phyloP scores from a whole-genome alignment of 441 rosid genomes.

The Populus tomentosa region DNA sequence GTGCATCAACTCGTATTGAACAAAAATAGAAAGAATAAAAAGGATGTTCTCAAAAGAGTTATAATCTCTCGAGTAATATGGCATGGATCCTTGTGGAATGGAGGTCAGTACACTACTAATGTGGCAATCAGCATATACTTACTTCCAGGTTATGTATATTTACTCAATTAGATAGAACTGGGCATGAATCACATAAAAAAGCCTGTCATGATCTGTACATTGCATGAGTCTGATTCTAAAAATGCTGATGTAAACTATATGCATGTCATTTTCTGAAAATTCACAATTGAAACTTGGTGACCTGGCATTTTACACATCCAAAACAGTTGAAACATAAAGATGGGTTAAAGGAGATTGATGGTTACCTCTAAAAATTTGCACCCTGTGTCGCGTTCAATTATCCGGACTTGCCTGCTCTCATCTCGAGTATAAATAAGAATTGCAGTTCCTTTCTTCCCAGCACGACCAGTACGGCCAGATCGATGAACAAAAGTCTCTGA shows the following conservation, averaged over 20 bases:
- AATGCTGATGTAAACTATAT: background rate
- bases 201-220: background rate
- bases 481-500: slow-evolving; percentile 99
- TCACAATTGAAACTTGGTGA: background rate
- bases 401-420: slow-evolving; percentile 59
- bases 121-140: background rate
- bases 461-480: slow-evolving; percentile 99
- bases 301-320: background rate
- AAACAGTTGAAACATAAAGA: background rate
- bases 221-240: background rate
- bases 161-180: background rate
- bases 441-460: slow-evolving; percentile 96
- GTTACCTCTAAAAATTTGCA: slow-evolving; percentile 75
- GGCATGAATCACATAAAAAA: background rate
- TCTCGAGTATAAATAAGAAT: slow-evolving; percentile 71
- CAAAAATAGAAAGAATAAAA: background rate
- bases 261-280: background rate
- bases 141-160: background rate
- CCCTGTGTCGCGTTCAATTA: slow-evolving; percentile 84
- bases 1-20: background rate
- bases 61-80: background rate
- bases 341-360: background rate
- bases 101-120: background rate
- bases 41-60: background rate
- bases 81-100: background rate